Evolutionary conservation across 2,329 filamentous ascomycete genomes (phyloP), one percentile per base, ranked within the genome.

Genomic region (Hortaea sp.): DNA sequence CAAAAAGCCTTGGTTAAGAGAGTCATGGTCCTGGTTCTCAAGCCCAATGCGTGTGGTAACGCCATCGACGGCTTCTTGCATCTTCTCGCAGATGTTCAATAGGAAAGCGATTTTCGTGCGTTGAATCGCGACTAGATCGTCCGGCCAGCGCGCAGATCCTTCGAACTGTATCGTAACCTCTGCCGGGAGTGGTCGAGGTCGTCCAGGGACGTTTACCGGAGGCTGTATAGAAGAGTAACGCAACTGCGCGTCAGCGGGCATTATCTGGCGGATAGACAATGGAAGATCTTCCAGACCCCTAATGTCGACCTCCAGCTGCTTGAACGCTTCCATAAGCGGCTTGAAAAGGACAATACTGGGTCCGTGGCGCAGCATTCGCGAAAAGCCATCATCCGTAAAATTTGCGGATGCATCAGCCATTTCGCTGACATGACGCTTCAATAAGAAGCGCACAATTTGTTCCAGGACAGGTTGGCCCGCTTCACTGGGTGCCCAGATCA

Each of bases 21-120:
- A 75, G 39, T 80, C 79, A 37, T 76, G 72, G 7, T 75, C 74
- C 47, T 77, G 74, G 52, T 92, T 88, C 59, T 97, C 92, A 11
- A 95, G 72, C 0, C 92, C 90, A 9, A 97, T 70, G 40, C 81
- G 80, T 5, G 82, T 81, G 29, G 71, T 77, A 37, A 88, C 73
- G 38, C 71, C 74, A 6, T 76, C 71, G 35, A 82, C 78, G 2
- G 73, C 67, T 12, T 78, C 74, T 56, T 82, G 78, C 3, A 95
- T 69, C 4, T 92, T 75, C 43, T 82, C 79, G 42, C 82, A 80
- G 47, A 95, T 81, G 57, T 80, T 82, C 6, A 84, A 65, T 7
- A 86, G 73, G 61, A 98, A 94, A 3, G 94, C 92, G 35, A 94
- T 78, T 66, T 98, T 98, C 9, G 88, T 89, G 59, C 88, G 81